Evolutionary conservation across 768 basidiomycete species (phyloP).

Genomic region (Pisolithus sp.): DNA sequence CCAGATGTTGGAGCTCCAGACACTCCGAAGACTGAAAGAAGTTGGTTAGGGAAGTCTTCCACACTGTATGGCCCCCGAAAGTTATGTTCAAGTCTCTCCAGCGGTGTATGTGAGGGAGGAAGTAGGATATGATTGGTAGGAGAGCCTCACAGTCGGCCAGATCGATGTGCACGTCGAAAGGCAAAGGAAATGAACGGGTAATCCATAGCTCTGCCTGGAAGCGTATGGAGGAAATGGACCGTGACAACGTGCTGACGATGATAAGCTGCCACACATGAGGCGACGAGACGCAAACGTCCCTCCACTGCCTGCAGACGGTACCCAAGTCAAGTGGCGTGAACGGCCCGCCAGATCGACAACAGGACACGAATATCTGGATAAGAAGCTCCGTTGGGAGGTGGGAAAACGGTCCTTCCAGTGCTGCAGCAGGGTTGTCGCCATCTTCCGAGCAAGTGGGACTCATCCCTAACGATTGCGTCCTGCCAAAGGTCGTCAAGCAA

Average conservation of each 20-base stretch:
- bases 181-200: constrained; percentile 44
- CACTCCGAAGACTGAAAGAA: constrained; percentile 14
- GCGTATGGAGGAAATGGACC: constrained; percentile 33
- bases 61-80: constrained; percentile 24
- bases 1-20: constrained; percentile 25
- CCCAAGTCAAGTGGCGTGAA: constrained; percentile 44
- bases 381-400: constrained; percentile 56
- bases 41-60: constrained; percentile 24
- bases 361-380: constrained; percentile 49
- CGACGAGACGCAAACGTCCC: constrained; percentile 42
- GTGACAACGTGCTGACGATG: constrained; percentile 38
- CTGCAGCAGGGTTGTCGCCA: background rate
- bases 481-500: no score
- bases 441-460: background rate
- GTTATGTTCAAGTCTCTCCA: constrained; percentile 50
- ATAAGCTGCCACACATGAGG: constrained; percentile 60
- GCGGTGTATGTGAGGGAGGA: constrained; percentile 49
- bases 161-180: constrained; percentile 49
- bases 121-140: constrained; percentile 57
- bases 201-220: constrained; percentile 50
- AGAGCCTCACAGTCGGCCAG: constrained; percentile 43
- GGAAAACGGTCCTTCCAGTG: constrained; percentile 10
- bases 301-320: constrained; percentile 56
- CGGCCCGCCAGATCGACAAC: constrained; percentile 37
- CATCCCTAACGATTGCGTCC: background rate